Base-by-base conservation (phyloP, 441 rosid species). In the Pelargonium australe region DNA sequence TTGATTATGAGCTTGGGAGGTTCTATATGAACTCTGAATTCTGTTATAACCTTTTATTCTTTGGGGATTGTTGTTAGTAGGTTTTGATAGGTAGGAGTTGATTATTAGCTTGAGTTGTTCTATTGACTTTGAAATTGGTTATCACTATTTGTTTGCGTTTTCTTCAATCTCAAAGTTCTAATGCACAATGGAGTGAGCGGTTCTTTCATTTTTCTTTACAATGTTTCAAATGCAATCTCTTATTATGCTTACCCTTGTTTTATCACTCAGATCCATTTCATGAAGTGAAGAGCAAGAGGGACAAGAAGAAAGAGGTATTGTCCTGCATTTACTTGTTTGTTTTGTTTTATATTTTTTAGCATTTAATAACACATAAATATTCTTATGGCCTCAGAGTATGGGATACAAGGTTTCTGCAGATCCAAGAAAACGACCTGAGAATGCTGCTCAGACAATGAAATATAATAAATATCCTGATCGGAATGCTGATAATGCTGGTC, bases 241-340 rank as follows among this genome's bases (percentile, higher is more conserved):
- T 57, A 57, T 73, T 55, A 41, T 16, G 37, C 37, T 25, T 55
- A 63, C 69, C 68, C 12, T 65, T 73, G 77, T 73, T 77, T 63
- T 57, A 67, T 72, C 74, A 65, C 41, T 53, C 89, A 92, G 98
- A 90, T 80, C 85, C 98, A 55, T 92, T 90, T 69, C 97, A 78
- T 67, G 94, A 84, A 78, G 98, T 92, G 61, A 89, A 81, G 84
- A 86, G 96, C 68, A 89, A 72, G 80, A 85, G 79, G 71, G 98
- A 87, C 71, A 82, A 82, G 86, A 90, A 85, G 84, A 90, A 90
- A 79, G 97, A 92, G 97, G 98, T 92, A 82, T n/a, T 31, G 17
- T 53, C 16, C 10, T 57, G 16, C 66, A 13, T 12, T 31, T 31
- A 19, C 65, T 63, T 47, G 55, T 20, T 12, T 47, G n/a, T 61